Base-by-base conservation (phyloP, 2,329 filamentous ascomycete genomes). In the Ceratocystis diversiconidia region DNA sequence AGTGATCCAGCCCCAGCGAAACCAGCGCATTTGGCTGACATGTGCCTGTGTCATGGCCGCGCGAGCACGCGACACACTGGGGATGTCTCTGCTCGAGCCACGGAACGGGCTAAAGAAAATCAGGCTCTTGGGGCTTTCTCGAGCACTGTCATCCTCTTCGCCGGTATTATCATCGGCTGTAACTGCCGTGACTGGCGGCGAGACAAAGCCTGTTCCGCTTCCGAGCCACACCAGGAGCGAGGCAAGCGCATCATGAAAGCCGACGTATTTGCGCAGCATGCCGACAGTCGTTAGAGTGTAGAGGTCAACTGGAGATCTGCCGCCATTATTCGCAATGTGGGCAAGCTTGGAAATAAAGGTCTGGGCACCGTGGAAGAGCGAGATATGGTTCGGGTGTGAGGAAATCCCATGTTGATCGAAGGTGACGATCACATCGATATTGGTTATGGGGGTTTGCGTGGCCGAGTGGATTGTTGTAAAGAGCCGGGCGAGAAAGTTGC, bases 21-120 rank as follows among this genome's bases (percentile, higher is more conserved):
- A 99, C 94, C 94, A 99, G 46, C 89, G 84, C 94, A 99, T 99
- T 80, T 99, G 94, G 75, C 91, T 96, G 76, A 85, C 80, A 78
- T 99, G 94, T 32, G 89, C 92, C 65, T 82, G 80, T 1, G 89
- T 91, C 94, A 99, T 99, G 41, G 94, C 92, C 65, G 78, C 81
- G 77, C 92, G 87, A 6, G 90, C 92, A 36, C 80, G 78, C 8
- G 73, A 73, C n/a, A 76, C 78, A 61, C 76, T 76, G 1, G 66
- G 55, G n/a, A 19, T n/a, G 12, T 32, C 55, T 15, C 28, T 25
- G 52, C 25, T 17, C 1, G 72, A 82, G 69, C 86, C 79, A 69
- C 87, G 84, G 17, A 90, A 79, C 7, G 82, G 81, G 75, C 82
- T 95, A 68, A 92, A 79, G 72, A 87, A 91, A 44, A 96, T 73